Conservation (phyloP, 2,329 filamentous ascomycete genomes). For the Drechslerella stenobrocha region DNA sequence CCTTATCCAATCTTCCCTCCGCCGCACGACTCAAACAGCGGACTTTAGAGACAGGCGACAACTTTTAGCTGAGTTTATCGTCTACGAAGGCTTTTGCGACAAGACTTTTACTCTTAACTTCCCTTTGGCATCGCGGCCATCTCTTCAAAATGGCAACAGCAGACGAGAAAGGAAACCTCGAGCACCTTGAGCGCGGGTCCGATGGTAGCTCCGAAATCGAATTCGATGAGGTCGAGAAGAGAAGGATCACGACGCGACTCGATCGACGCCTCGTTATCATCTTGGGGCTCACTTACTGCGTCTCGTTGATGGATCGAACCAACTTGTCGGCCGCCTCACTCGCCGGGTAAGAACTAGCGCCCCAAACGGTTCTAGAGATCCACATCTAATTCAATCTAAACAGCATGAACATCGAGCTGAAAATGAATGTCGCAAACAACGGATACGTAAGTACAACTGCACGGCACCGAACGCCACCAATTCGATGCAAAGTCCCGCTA, state of each 20-base stretch:
- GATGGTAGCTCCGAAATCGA: conserved; percentile 39
- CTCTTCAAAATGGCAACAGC: conserved; percentile 32
- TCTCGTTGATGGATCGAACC: conserved; percentile 76
- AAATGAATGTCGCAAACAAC: conserved; percentile 42
- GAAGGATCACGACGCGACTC: conserved; percentile 68
- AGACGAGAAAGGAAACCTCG: conserved; percentile 43
- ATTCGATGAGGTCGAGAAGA: conserved; percentile 62
- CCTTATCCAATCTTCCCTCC: conserved; percentile 24
- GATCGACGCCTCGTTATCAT: conserved; percentile 68
- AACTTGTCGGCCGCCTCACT: conserved; percentile 74
- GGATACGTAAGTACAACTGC: conserved; percentile 24
- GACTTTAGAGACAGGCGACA: conserved; percentile 23
- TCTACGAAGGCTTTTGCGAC: conserved; percentile 8
- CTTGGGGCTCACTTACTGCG: conserved; percentile 70
- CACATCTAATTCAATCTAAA: not conserved
- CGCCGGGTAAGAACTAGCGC: conserved; percentile 62
- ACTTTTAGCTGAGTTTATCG: conserved; percentile 2
- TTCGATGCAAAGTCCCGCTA: not conserved
- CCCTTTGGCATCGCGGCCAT: not conserved
- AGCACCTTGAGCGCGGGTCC: conserved; percentile 33
- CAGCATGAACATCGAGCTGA: conserved; percentile 38
- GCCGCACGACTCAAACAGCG: conserved; percentile 26
- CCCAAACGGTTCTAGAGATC: not conserved
- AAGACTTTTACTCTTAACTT: conserved; percentile 4
- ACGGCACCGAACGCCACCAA: not conserved